phyloP scores from a whole-genome alignment of 208 protist species.

The Wallacemonas collosoma region DNA sequence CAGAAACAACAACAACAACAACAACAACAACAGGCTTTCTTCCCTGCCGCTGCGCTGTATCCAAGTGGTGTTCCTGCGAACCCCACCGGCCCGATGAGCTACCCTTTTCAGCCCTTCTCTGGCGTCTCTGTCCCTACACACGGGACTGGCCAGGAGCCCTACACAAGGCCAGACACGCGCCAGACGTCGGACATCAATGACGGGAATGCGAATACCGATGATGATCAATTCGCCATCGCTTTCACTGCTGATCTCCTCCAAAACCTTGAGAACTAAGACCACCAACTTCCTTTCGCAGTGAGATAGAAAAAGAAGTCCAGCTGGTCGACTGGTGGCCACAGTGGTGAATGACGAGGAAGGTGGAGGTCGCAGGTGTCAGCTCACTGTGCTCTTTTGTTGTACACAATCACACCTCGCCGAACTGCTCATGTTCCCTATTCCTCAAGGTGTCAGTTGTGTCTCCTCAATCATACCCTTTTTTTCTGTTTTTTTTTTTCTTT shows the following conservation, averaged over 20 bases:
- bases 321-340: too few species aligned
- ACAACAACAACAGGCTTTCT: neutral
- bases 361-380: neutral
- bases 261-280: slow-evolving; percentile 30
- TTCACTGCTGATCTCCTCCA: slow-evolving; percentile 43
- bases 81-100: neutral
- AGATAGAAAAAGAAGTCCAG: neutral
- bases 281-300: neutral
- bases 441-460: too few species aligned
- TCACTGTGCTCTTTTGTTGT: neutral
- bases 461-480: too few species aligned
- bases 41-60: neutral
- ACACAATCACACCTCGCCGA: too few species aligned
- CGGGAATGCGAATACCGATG: slow-evolving; percentile 25
- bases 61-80: neutral
- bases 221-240: slow-evolving; percentile 36
- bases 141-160: slow-evolving; percentile 17
- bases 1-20: slow-evolving; percentile 17
- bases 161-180: slow-evolving; percentile 24
- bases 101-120: neutral
- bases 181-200: slow-evolving; percentile 14
- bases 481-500: too few species aligned
- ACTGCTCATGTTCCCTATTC: too few species aligned
- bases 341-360: slow-evolving; percentile 15
- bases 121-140: neutral